These are phyloP conservation scores for Phaeosphaeriaceae sp. DNA, from an alignment of 2,329 filamentous ascomycete species.

Conservation along the genomic window DNA sequence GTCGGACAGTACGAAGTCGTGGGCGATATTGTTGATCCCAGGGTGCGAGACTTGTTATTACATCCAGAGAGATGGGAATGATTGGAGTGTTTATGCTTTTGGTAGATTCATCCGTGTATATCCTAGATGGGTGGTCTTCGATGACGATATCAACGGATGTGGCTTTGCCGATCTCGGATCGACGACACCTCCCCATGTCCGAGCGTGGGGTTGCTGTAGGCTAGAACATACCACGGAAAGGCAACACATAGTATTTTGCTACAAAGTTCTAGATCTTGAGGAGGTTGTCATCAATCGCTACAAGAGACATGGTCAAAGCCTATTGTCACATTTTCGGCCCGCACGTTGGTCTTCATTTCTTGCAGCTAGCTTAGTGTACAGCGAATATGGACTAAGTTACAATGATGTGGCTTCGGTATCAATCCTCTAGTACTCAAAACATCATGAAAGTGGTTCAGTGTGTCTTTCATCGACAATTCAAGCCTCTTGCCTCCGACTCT, in stretches of 20 bases:
- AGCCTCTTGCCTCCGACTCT: constrained; percentile 26
- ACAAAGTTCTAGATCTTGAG: neutral
- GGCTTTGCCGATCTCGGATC: neutral
- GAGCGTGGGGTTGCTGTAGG: neutral
- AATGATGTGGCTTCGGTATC: no score
- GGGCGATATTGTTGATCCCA: neutral
- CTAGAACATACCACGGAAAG: neutral
- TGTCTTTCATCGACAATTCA: no score
- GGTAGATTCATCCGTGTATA: neutral
- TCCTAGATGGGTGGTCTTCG: neutral
- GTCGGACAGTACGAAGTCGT: neutral
- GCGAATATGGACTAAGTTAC: no score
- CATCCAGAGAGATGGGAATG: neutral
- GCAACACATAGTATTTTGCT: neutral
- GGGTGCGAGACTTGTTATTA: neutral
- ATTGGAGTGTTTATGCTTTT: neutral
- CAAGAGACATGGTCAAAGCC: neutral
- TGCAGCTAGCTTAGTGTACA: no score
- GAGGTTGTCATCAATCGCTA: neutral
- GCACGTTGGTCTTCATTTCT: no score
- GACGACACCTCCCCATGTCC: neutral
- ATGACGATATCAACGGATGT: neutral
- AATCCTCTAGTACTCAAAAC: no score
- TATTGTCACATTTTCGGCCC: no score
- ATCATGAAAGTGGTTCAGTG: no score